phyloP scores from a whole-genome alignment of 1,284 basidiomycete genomes.

The Pholiota adiposa region DNA sequence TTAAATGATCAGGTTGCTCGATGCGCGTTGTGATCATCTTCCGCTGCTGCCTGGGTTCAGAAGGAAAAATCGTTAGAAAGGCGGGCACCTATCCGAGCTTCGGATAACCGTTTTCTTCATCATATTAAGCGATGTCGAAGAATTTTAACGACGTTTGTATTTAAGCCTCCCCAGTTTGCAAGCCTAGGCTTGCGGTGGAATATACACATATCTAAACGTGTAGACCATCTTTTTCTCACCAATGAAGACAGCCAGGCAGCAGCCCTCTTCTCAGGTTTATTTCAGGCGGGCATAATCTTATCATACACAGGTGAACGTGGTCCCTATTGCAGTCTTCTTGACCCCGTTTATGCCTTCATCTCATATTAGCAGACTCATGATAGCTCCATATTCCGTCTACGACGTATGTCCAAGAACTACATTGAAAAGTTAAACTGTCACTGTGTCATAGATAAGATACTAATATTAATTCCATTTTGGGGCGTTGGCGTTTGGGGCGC shows the following conservation, averaged over 20 bases:
- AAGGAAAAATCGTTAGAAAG: background rate
- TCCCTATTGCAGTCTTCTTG: background rate
- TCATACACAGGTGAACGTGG: background rate
- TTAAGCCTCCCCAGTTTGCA: background rate
- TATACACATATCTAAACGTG: background rate
- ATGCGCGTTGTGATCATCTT: background rate
- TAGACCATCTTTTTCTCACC: background rate
- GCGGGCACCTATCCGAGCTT: background rate
- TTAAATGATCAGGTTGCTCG: background rate
- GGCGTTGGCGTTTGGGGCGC: background rate
- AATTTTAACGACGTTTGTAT: background rate
- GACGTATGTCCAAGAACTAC: background rate
- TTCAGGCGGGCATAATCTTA: background rate
- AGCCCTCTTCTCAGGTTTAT: background rate
- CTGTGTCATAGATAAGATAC: slow-evolving; percentile 2
- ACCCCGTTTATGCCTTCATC: background rate
- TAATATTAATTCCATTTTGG: background rate
- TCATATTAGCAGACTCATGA: background rate
- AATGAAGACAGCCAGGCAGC: background rate
- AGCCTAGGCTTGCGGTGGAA: background rate
- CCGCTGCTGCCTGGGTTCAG: background rate
- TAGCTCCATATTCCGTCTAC: background rate
- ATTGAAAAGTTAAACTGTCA: background rate
- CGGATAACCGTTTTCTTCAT: background rate
- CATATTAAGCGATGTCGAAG: background rate